These are phyloP conservation scores for Populus hybrid DNA, from an alignment of 441 rosid species.

Conservation along the genomic window DNA sequence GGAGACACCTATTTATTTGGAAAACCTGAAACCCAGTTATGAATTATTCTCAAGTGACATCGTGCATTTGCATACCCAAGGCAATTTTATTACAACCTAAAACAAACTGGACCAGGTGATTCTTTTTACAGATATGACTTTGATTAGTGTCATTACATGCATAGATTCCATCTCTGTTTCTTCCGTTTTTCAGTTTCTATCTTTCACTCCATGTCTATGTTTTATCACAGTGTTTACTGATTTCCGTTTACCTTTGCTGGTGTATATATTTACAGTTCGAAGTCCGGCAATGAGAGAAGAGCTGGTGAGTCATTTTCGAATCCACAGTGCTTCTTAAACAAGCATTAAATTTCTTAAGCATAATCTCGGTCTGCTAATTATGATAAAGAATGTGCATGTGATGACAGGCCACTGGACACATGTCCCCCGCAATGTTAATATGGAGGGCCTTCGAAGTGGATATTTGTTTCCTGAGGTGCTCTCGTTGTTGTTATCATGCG, in stretches of 20 bases:
- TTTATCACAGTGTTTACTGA: not conserved
- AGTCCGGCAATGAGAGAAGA: not conserved
- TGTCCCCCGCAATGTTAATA: conserved; percentile 8
- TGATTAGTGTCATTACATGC: not conserved
- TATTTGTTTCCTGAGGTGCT: conserved; percentile 18
- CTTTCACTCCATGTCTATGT: not conserved
- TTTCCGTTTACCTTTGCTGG: not conserved
- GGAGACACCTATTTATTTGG: not conserved
- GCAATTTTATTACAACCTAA: not conserved
- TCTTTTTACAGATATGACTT: too few relatives aligned
- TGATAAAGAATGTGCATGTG: not conserved
- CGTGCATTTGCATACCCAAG: conserved; percentile 2
- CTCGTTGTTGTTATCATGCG: not conserved
- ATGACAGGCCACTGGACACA: conserved; percentile 9
- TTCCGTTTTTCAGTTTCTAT: too few relatives aligned
- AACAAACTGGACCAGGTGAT: conserved; percentile 4
- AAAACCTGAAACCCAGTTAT: not conserved
- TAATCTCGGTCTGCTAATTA: not conserved
- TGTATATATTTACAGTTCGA: not conserved
- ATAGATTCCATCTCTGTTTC: not conserved
- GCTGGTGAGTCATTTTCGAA: not conserved
- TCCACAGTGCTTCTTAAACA: not conserved
- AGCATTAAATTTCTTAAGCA: not conserved
- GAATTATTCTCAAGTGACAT: conserved; percentile 1
- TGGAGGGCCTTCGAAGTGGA: conserved; percentile 14